Evolutionary conservation across 2,329 filamentous ascomycete genomes (phyloP).

Genomic region (Graphilbum ipis-grandicollis): DNA sequence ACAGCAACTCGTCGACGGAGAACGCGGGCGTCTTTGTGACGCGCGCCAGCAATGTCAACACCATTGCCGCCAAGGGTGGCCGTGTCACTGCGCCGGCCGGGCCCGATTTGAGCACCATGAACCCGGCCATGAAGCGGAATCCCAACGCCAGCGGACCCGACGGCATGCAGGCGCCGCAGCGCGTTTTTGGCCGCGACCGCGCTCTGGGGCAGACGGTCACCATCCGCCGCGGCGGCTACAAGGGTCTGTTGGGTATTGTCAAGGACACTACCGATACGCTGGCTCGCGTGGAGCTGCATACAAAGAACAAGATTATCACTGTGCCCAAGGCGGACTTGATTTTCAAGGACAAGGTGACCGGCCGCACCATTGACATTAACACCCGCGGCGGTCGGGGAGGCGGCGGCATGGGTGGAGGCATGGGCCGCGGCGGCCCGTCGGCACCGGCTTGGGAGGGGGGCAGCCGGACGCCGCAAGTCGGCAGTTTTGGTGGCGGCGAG

Average conservation of each 20-base stretch:
- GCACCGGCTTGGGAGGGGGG: slow-evolving; percentile 43
- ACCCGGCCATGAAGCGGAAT: slow-evolving; percentile 68
- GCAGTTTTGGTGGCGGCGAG: slow-evolving; percentile 38
- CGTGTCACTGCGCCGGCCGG: slow-evolving; percentile 46
- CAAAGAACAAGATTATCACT: slow-evolving; percentile 81
- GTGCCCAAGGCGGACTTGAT: slow-evolving; percentile 67
- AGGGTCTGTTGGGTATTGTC: slow-evolving; percentile 85
- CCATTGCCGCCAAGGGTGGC: slow-evolving; percentile 86
- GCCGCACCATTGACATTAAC: slow-evolving; percentile 58
- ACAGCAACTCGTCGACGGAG: slow-evolving; percentile 68
- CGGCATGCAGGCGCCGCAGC: slow-evolving; percentile 48
- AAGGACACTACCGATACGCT: slow-evolving; percentile 81
- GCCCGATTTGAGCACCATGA: slow-evolving; percentile 79
- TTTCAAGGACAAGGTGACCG: slow-evolving; percentile 72
- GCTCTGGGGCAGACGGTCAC: slow-evolving; percentile 84
- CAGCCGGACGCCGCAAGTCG: slow-evolving; percentile 50
- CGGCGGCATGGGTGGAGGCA: slow-evolving; percentile 27
- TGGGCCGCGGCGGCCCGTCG: slow-evolving; percentile 11
- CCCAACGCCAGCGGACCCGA: slow-evolving; percentile 33
- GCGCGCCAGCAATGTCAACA: slow-evolving; percentile 69
- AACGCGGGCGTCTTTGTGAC: slow-evolving; percentile 84
- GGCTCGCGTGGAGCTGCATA: slow-evolving; percentile 83
- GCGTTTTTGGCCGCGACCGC: slow-evolving; percentile 63
- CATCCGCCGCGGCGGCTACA: slow-evolving; percentile 74
- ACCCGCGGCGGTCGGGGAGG: slow-evolving; percentile 20